Evolutionary conservation across 2,329 filamentous ascomycete species (phyloP), one percentile per base, ranked within the genome.

Genomic region (Pezicula rhizophila): DNA sequence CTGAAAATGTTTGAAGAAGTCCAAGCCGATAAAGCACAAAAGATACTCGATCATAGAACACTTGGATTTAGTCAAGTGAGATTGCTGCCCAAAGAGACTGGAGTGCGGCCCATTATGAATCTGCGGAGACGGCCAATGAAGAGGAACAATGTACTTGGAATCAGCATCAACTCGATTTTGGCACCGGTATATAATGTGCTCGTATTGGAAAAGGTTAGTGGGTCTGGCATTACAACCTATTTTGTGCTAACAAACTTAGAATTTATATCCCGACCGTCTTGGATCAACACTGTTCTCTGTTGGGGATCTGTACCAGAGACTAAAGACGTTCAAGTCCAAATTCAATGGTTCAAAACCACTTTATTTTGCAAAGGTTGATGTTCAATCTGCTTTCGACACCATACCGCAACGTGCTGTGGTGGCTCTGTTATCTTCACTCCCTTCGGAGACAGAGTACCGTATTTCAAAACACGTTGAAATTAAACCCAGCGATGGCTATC

Each of bases 291-390:
- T 97, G 57, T 87, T 89, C 62, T 95, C 88, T 0, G 80, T 93
- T 2, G 79, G 82, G 2, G 89, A 95, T 47, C 82, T 99, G 38
- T 89, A 93, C 58, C 70, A 73, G 11, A 83, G 82, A 17, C 68
- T 99, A 18, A 86, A 84, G 52, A 60, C 56, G 0, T 97, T 95
- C 70, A 85, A 85, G 54, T 59, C 67, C 2, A 66, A 56, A 1
- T 64, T 86, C 10, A 66, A 68, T 0, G 50, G 66, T 1, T 53
- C 67, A 0, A 59, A 63, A 8, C 72, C 67, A 4, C 68, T 96
- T 1, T 97, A 87, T 67, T 95, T 97, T 67, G 91, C 84, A 52
- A 99, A 99, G 64, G 74, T 95, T 11, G 93, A 99, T 62, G 91
- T 99, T 17, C 80, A 88, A 63, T 82, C 89, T 2, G 95, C 92